Percentiles rank a stretch among this genome's conserved stretches.
Conservation (phyloP, 1,139 yeast species). For the Kodamaea derodonti region DNA sequence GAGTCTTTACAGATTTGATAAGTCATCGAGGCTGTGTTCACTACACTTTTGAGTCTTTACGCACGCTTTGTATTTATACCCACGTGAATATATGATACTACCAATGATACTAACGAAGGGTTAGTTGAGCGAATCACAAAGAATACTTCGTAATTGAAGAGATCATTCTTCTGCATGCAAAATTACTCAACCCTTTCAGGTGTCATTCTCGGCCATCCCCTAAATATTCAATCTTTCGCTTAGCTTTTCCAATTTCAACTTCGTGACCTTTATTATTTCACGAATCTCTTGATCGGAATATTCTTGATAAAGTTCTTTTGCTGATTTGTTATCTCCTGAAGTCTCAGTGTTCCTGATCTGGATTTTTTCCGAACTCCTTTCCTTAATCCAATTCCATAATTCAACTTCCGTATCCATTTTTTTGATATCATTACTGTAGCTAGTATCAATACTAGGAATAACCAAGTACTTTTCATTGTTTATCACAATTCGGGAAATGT, state of each 20-base stretch:
- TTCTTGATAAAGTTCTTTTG: constrained; percentile 11
- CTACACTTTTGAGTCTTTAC: too few relatives aligned
- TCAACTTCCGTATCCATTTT: constrained; percentile 54
- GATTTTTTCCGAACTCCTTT: constrained; percentile 37
- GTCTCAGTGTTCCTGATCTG: constrained; percentile 11
- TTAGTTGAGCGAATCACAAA: too few relatives aligned
- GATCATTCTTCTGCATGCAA: too few relatives aligned
- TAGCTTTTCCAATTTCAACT: constrained; percentile 40
- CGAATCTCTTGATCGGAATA: constrained; percentile 47
- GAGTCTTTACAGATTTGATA: too few relatives aligned
- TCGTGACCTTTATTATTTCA: constrained; percentile 55
- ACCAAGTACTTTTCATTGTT: constrained; percentile 42
- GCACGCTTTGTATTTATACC: too few relatives aligned
- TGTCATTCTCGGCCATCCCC: too few relatives aligned
- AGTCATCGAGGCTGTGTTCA: too few relatives aligned
- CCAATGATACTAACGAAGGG: too few relatives aligned
- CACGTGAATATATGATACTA: too few relatives aligned
- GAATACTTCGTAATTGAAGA: too few relatives aligned
- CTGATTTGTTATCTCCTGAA: constrained; percentile 3
- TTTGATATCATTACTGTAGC: constrained; percentile 29
- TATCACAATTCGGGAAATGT: constrained; percentile 25
- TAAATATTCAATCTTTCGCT: constrained; percentile 9
- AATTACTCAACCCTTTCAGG: too few relatives aligned
- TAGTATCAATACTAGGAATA: constrained; percentile 44
- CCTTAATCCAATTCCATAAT: constrained; percentile 81